Base-by-base conservation (phyloP, 768 basidiomycete genomes). In the Kwoniella sp. region DNA sequence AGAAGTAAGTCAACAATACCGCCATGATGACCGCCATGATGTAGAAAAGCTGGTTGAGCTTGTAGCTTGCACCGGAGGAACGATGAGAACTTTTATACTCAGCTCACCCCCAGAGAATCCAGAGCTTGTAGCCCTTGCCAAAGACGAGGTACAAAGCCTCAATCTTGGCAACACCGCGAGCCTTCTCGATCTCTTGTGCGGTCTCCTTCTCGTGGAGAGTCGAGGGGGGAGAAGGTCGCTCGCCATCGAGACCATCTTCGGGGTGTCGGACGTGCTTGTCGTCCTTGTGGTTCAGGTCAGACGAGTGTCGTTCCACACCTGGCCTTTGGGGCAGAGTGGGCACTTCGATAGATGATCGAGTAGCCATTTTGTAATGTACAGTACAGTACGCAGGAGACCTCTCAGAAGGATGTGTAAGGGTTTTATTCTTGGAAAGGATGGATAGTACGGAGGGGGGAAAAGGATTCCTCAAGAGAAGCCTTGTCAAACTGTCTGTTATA, bases 61-160 rank as follows among this genome's bases (percentile, higher is more conserved):
- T n/a, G n/a, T n/a, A n/a, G n/a, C n/a, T n/a, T n/a, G n/a, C n/a
- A n/a, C n/a, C n/a, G n/a, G n/a, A n/a, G n/a, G n/a, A n/a, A n/a
- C n/a, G n/a, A n/a, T n/a, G n/a, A n/a, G n/a, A n/a, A n/a, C n/a
- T n/a, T n/a, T n/a, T n/a, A n/a, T n/a, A n/a, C n/a, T n/a, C n/a
- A n/a, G n/a, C 70, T 55, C 55, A 72, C 69, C 58, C 56, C 62
- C 68, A 75, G 13, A 75, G 65, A 1, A 55, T 29, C 60, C 63
- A 72, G 27, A 72, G 60, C 56, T 70, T 70, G 52, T 60, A 65
- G 36, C 71, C 73, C 22, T 65, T 65, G 9, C 70, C 73, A 55
- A 72, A 75, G 37, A 75, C 73, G n/a, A 62, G 49, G 36, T 76
- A 76, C 8, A 76, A 54, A 21, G 74, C 67, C 56, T 76, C 74